A percentile compares a stretch with the other conserved stretches of the same genome.
Conservation (phyloP, 129 eudicot genomes). For the Flaveria brownii region DNA sequence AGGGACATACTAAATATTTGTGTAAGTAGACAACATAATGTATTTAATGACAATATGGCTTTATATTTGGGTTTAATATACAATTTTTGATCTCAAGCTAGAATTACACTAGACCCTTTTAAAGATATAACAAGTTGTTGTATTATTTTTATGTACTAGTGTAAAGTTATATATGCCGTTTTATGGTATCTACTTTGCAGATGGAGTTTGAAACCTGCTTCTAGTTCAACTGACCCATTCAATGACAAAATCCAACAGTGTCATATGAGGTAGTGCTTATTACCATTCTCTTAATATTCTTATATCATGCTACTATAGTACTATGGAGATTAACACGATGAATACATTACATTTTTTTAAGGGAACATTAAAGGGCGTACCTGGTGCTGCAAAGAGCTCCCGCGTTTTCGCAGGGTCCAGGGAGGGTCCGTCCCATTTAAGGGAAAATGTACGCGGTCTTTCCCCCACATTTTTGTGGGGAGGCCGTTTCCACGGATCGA, state of each 20-base stretch:
- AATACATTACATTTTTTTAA: background rate
- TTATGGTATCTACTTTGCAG: slow-evolving; percentile 15
- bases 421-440: too few species aligned
- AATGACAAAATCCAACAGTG: background rate
- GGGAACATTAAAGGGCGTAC: too few species aligned
- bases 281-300: slow-evolving; percentile 7
- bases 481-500: too few species aligned
- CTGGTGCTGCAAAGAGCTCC: too few species aligned
- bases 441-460: too few species aligned
- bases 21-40: background rate
- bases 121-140: background rate
- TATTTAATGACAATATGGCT: background rate
- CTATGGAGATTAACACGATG: slow-evolving; percentile 3
- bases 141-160: slow-evolving; percentile 6
- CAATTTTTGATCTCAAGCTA: background rate
- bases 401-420: too few species aligned
- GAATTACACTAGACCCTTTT: background rate
- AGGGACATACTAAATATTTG: background rate
- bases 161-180: slow-evolving; percentile 7
- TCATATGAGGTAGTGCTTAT: slow-evolving; percentile 29
- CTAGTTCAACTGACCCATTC: slow-evolving; percentile 8
- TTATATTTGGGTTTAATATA: background rate
- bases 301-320: background rate
- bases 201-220: slow-evolving; percentile 25
- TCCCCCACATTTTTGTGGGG: too few species aligned